Evolutionary conservation across 371 early-diverging fungal genomes (phyloP).

Genomic region (Rhizomucor pusillus): DNA sequence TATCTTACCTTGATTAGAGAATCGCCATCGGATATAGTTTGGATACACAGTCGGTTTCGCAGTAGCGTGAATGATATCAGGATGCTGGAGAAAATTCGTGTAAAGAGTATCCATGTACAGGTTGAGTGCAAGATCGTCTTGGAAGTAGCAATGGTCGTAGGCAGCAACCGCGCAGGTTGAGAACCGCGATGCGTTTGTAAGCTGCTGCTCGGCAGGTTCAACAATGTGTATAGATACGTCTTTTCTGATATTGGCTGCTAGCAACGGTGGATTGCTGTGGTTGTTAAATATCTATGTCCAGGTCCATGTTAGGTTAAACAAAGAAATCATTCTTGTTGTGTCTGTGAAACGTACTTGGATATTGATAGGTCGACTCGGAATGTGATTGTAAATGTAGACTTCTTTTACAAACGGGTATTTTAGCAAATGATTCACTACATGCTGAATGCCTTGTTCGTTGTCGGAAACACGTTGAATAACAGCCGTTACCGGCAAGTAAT

Average conservation of each 20-base stretch:
- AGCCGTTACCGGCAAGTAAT: slow-evolving; percentile 52
- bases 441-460: slow-evolving; percentile 34
- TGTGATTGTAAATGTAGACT: slow-evolving; percentile 53
- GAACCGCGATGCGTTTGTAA: slow-evolving; percentile 9
- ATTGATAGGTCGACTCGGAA: slow-evolving; percentile 27
- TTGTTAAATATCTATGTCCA: background rate
- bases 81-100: slow-evolving; percentile 51
- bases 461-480: slow-evolving; percentile 51
- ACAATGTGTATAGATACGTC: slow-evolving; percentile 42
- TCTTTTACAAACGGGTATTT: slow-evolving; percentile 60
- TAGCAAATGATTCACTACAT: slow-evolving; percentile 41
- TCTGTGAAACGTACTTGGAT: slow-evolving; percentile 28
- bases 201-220: slow-evolving; percentile 12
- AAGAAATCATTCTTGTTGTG: too few species aligned
- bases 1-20: slow-evolving; percentile 39
- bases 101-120: slow-evolving; percentile 59
- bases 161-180: slow-evolving; percentile 45
- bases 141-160: slow-evolving; percentile 58
- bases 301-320: too few species aligned
- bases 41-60: slow-evolving; percentile 49
- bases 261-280: too few species aligned
- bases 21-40: slow-evolving; percentile 58
- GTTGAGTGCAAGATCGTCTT: slow-evolving; percentile 64
- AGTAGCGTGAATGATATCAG: slow-evolving; percentile 53
- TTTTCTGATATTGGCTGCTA: slow-evolving; percentile 35